Evolutionary conservation across 2,329 filamentous ascomycete species (phyloP), one percentile per base, ranked within the genome.

Genomic region (Colletotrichum limetticola): DNA sequence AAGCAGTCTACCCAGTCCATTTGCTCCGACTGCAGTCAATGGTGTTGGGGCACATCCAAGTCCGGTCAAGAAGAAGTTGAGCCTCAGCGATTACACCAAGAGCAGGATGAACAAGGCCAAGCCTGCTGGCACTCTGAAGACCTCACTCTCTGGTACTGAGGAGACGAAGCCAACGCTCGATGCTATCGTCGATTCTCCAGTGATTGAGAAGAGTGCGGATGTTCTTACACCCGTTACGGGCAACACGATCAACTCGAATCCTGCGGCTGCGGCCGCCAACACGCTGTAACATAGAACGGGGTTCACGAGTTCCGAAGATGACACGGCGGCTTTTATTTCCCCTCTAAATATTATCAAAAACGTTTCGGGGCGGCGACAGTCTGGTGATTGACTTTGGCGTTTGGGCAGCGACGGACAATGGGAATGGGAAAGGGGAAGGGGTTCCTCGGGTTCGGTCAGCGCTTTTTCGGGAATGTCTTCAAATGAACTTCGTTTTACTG

Each of bases 31-130:
- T 0, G 76, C 82, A 0, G 77, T 84, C 42, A 89, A 87, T 68
- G 85, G 86, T 16, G 76, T 83, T 9, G 79, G 79, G 6, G 84
- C 84, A 11, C 85, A 86, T 26, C 89, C 89, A 3, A 92, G 89
- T 74, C 91, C 91, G 2, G 83, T 90, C 37, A 92, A 91, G 81
- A 92, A 93, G 85, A 92, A 92, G 80, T 82, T 93, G 49, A 92
- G 89, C 74, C 80, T 92, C 2, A 92, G 90, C 77, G 91, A 92
- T 77, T 93, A 93, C 77, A 89, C 86, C 9, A 91, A 89, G 79
- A 89, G 87, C 75, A 84, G 88, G 63, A 85, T 87, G 82, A 88
- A 87, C 77, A 91, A 90, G 78, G 86, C 62, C 16, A 71, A 67
- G 42, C 65, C 55, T 42, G 60, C 32, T 5, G 67, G 58, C 3